Evolutionary conservation across 345 rosid genomes (phyloP), one percentile per base, ranked within the genome.

Genomic region (Syzygium grande): DNA sequence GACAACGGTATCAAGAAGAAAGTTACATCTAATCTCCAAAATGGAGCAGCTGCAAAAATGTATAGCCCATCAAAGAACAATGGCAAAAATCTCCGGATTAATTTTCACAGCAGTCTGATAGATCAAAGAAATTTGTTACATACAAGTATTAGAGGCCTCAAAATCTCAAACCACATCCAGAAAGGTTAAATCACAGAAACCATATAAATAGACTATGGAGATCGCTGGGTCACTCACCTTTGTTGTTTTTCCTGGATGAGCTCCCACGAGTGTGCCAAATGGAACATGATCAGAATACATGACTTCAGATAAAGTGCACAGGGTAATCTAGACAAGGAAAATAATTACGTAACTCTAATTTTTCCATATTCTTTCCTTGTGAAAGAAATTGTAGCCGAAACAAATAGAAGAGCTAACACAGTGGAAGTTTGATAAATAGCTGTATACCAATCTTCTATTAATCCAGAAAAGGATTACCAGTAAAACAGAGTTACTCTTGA

Each of bases 211-310:
- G 41, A 43, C 85, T 84, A 85, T 23, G 52, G 27, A 34, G 85
- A 46, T 79, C 21, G 55, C 9, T 51, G 85, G 87, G 25, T 51
- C 51, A 59, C 92, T 90, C 73, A 94, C 96, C 93, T 92, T 92
- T 38, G 96, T 85, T 88, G 97, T 94, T 88, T 93, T 95, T 55
- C 97, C 95, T 95, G 94, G 90, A 89, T 86, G 51, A 78, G 90
- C 59, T 34, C 90, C 90, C 85, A 55, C 3, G 41, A 30, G 84
- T 89, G 92, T 86, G 92, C 54, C 89, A 87, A 91, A 88, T 52
- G 52, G 5, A 55, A 87, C 55, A 87, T 38, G 27, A 80, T 89
- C 79, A 92, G 92, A 87, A 89, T 86, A 84, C 85, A 25, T 49
- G 49, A 80, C 38, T 86, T 34, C 80, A 49, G 61, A 77, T 68